Percentiles rank a stretch among this genome's conserved stretches.
These are phyloP conservation scores for Rhizoclosmatium globosum DNA, from an alignment of 192 early-diverging fungal species.

Conservation along the genomic window DNA sequence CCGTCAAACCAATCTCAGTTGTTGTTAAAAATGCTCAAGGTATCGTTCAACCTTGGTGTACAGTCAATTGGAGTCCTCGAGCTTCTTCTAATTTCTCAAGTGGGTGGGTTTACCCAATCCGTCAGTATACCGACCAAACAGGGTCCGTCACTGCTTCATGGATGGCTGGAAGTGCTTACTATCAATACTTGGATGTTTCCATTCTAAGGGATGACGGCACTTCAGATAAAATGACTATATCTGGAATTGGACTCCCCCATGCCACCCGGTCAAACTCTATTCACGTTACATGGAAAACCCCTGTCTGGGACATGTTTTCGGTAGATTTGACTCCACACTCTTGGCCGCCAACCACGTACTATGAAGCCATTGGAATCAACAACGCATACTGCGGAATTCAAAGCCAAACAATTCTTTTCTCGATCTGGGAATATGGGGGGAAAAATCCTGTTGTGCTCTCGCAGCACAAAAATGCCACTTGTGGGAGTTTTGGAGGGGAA, in stretches of 20 bases:
- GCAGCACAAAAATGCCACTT: not conserved
- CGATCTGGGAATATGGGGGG: not conserved
- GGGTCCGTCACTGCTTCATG: not conserved
- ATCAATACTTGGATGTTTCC: conserved; percentile 1
- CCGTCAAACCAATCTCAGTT: not conserved
- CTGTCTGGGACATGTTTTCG: not conserved
- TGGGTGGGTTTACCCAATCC: not conserved
- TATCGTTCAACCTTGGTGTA: not conserved
- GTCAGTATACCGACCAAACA: not conserved
- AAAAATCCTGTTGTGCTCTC: not conserved
- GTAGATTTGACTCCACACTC: not conserved
- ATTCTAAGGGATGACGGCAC: not conserved
- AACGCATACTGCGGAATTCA: conserved; percentile 22
- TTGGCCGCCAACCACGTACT: conserved; percentile 20
- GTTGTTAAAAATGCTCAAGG: not conserved
- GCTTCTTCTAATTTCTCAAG: not conserved
- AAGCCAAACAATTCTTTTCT: conserved; percentile 1
- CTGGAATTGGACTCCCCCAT: not conserved
- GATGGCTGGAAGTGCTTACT: conserved; percentile 5
- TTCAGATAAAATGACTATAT: not conserved
- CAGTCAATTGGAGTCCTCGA: conserved; percentile 1
- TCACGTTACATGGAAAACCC: conserved; percentile 13
- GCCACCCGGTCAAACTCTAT: conserved; percentile 9
- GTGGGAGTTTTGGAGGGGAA: not conserved
- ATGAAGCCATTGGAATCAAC: conserved; percentile 18